These are phyloP conservation scores for Juncus effusus DNA, from an alignment of 176 grass and related monocot genomes.

Conservation along the genomic window DNA sequence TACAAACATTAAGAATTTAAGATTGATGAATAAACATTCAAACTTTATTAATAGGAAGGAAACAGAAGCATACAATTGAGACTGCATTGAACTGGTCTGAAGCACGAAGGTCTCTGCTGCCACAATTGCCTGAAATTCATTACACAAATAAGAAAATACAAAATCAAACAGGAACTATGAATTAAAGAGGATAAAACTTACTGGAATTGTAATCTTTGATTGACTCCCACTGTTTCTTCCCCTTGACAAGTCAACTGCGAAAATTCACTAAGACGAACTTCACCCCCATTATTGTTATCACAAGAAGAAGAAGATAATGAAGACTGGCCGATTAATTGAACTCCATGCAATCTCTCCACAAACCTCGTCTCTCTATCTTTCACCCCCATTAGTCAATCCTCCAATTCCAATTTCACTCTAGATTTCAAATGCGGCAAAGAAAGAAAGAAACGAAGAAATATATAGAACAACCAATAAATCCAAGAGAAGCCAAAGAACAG, in stretches of 20 bases:
- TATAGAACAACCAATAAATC: not conserved
- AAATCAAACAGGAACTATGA: not conserved
- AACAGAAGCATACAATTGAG: constrained; percentile 52
- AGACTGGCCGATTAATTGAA: constrained; percentile 38
- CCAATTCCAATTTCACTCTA: constrained; percentile 12
- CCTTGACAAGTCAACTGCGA: constrained; percentile 25
- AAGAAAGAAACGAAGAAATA: not conserved
- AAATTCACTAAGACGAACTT: constrained; percentile 24
- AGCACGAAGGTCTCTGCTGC: constrained; percentile 68
- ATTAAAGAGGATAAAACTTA: constrained; percentile 15
- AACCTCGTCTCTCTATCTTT: constrained; percentile 31
- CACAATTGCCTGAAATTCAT: constrained; percentile 50
- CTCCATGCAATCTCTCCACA: constrained; percentile 50
- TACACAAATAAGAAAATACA: not conserved
- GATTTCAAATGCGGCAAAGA: not conserved
- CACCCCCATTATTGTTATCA: constrained; percentile 27
- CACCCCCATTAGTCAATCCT: constrained; percentile 42
- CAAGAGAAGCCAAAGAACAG: constrained; percentile 5
- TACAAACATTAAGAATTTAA: not conserved
- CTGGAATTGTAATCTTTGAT: constrained; percentile 53
- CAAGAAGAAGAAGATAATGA: not conserved
- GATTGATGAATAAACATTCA: not conserved
- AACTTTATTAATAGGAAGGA: too few relatives aligned
- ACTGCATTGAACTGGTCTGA: constrained; percentile 76
- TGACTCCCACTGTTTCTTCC: constrained; percentile 20